A percentile compares a stretch with the other conserved stretches of the same genome.
Evolutionary conservation across 2,329 filamentous ascomycete genomes (phyloP).

Genomic region (Graphium sp.): DNA sequence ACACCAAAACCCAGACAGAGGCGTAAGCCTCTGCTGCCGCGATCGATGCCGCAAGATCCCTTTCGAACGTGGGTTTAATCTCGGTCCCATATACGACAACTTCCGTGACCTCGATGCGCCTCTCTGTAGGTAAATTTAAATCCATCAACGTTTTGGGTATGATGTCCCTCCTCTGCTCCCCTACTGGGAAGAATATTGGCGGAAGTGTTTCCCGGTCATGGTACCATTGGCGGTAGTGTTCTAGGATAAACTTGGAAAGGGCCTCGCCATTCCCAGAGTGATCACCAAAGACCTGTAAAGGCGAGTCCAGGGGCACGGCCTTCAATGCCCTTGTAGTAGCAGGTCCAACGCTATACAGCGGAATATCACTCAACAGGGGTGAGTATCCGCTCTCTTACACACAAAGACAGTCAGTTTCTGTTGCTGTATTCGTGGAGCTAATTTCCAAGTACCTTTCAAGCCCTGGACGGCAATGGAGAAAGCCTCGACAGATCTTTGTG

Average conservation of each 20-base stretch:
- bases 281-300: slow-evolving; percentile 53
- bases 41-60: slow-evolving; percentile 41
- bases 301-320: slow-evolving; percentile 29
- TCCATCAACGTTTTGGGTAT: slow-evolving; percentile 69
- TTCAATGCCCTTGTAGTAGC: slow-evolving; percentile 61
- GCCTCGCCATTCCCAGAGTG: slow-evolving; percentile 75
- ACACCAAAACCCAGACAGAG: slow-evolving; percentile 27
- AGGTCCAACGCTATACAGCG: slow-evolving; percentile 65
- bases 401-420: no score
- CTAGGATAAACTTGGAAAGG: slow-evolving; percentile 61
- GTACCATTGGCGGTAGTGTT: slow-evolving; percentile 51
- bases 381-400: no score
- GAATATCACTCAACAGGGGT: no score
- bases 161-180: slow-evolving; percentile 76
- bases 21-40: slow-evolving; percentile 44
- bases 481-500: slow-evolving; percentile 67
- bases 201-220: slow-evolving; percentile 26
- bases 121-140: slow-evolving; percentile 23
- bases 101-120: slow-evolving; percentile 55
- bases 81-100: slow-evolving; percentile 75
- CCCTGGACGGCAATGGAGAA: slow-evolving; percentile 47
- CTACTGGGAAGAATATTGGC: slow-evolving; percentile 71
- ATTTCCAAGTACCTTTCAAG: slow-evolving; percentile 20
- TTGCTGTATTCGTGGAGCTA: neutral
- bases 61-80: slow-evolving; percentile 62